phyloP scores from a whole-genome alignment of 805 yeast species.

The Metschnikowia lochheadii region DNA sequence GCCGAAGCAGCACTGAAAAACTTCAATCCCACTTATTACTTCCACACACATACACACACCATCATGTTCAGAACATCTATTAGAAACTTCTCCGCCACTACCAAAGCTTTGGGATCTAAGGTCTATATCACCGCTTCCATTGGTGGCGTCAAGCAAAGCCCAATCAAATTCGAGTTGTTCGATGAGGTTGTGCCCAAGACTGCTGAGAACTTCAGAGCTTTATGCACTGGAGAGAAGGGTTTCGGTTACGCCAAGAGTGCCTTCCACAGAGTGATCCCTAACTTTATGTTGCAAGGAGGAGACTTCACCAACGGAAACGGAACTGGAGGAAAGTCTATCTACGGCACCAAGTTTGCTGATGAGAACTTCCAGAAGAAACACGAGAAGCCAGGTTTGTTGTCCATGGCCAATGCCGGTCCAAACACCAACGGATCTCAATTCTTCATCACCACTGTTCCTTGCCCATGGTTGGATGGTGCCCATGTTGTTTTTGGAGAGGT shows the following conservation, averaged over 20 bases:
- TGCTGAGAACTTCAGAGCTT: slow-evolving; percentile 18
- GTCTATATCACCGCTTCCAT: slow-evolving; percentile 56
- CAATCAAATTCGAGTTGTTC: slow-evolving; percentile 20
- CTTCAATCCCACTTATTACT: background rate
- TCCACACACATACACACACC: background rate
- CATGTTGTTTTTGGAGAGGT: slow-evolving; percentile 28
- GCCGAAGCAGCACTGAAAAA: slow-evolving; percentile 1
- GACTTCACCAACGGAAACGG: slow-evolving; percentile 17
- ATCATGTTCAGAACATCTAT: slow-evolving; percentile 22
- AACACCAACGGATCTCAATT: slow-evolving; percentile 18
- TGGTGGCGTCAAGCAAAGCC: slow-evolving; percentile 22
- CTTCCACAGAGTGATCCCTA: slow-evolving; percentile 18
- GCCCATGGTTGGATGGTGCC: slow-evolving; percentile 28
- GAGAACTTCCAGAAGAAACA: slow-evolving; percentile 16
- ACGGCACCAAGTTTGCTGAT: slow-evolving; percentile 17
- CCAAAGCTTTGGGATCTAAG: slow-evolving; percentile 46
- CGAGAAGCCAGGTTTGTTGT: slow-evolving; percentile 17
- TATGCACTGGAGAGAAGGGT: slow-evolving; percentile 19
- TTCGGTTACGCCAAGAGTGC: slow-evolving; percentile 16
- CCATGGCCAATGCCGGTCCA: slow-evolving; percentile 19
- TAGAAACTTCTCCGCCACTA: slow-evolving; percentile 50
- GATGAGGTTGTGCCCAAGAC: slow-evolving; percentile 18
- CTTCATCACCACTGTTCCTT: slow-evolving; percentile 19
- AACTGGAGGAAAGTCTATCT: slow-evolving; percentile 17
- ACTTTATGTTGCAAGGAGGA: slow-evolving; percentile 19